These are phyloP conservation scores for Daldinia grandis DNA, from an alignment of 495 filamentous ascomycete genomes.

Conservation along the genomic window DNA sequence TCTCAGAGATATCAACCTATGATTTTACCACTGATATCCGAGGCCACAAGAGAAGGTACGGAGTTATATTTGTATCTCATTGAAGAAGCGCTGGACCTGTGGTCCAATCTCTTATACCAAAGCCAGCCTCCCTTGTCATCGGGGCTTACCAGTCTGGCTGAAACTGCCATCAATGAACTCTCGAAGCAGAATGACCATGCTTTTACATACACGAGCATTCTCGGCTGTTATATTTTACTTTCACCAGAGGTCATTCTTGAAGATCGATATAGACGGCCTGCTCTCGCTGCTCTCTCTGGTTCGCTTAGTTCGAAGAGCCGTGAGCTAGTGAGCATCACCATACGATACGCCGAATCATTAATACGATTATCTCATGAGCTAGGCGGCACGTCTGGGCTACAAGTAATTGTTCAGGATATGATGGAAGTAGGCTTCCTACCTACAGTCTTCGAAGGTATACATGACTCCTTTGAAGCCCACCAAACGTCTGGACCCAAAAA, in stretches of 20 bases:
- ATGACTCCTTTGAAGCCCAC: slow-evolving; percentile 73
- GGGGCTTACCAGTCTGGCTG: slow-evolving; percentile 72
- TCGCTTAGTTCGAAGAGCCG: slow-evolving; percentile 68
- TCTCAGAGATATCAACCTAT: slow-evolving; percentile 74
- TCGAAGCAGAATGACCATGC: slow-evolving; percentile 71
- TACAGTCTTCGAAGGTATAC: slow-evolving; percentile 74
- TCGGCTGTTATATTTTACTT: slow-evolving; percentile 81
- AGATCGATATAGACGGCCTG: slow-evolving; percentile 64
- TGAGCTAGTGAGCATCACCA: slow-evolving; percentile 71
- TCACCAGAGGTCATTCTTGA: slow-evolving; percentile 78
- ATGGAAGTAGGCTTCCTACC: slow-evolving; percentile 71
- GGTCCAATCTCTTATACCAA: slow-evolving; percentile 77
- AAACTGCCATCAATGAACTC: slow-evolving; percentile 74
- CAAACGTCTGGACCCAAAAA: slow-evolving; percentile 80
- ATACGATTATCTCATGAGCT: slow-evolving; percentile 74
- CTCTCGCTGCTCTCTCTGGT: slow-evolving; percentile 65
- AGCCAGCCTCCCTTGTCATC: slow-evolving; percentile 70
- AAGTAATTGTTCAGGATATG: slow-evolving; percentile 71
- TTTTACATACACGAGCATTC: slow-evolving; percentile 67
- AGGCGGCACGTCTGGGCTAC: slow-evolving; percentile 71
- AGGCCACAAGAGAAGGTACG: slow-evolving; percentile 80
- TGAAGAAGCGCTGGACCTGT: slow-evolving; percentile 91
- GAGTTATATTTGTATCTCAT: slow-evolving; percentile 83
- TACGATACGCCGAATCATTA: slow-evolving; percentile 72
- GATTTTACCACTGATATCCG: slow-evolving; percentile 80